These are phyloP conservation scores for Oxytropis ochrocephala DNA, from an alignment of 306 rosid genomes.

Conservation along the genomic window DNA sequence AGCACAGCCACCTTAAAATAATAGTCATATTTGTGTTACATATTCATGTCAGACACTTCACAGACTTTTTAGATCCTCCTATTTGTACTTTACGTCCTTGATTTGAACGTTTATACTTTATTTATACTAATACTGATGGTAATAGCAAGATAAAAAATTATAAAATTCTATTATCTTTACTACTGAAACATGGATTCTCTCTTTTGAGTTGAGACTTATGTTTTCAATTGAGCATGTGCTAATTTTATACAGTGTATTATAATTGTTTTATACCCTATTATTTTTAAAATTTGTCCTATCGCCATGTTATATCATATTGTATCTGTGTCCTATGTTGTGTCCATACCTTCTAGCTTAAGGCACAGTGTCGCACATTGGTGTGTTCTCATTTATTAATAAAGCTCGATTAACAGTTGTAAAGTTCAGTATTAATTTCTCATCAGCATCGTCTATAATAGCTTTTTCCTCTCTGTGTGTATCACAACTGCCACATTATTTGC, in stretches of 20 bases:
- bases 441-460: neutral
- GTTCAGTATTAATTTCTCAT: neutral
- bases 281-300: neutral
- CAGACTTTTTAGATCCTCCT: neutral
- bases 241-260: neutral
- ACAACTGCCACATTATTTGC: neutral
- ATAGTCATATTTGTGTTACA: neutral
- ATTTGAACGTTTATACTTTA: neutral
- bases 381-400: neutral
- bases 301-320: neutral
- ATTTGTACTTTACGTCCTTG: neutral
- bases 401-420: neutral
- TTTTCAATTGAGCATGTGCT: neutral
- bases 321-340: neutral
- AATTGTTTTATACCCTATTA: neutral
- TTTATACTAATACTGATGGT: neutral
- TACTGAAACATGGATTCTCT: neutral
- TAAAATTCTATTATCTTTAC: neutral
- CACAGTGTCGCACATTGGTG: neutral
- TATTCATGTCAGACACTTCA: neutral
- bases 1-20: neutral
- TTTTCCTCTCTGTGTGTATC: neutral
- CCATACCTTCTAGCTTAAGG: neutral
- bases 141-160: neutral
- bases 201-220: neutral